Evolutionary conservation across 2,329 filamentous ascomycete genomes (phyloP).

Genomic region (Fusarium lyarnte): DNA sequence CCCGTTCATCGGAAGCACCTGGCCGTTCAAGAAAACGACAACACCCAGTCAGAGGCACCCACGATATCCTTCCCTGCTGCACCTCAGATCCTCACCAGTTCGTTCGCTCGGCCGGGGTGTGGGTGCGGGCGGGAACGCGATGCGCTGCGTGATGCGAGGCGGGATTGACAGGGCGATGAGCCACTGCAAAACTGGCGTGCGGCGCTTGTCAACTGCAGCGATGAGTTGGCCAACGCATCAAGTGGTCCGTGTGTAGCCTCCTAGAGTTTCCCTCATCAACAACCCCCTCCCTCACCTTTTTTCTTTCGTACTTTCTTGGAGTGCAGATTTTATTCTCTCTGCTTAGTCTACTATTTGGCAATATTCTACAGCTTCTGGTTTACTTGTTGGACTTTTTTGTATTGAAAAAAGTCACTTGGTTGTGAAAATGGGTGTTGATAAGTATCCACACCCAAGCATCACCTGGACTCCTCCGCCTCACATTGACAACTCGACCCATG

Average conservation of each 20-base stretch:
- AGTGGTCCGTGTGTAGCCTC: constrained; percentile 54
- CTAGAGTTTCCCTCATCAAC: constrained; percentile 43
- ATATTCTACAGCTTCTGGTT: neutral
- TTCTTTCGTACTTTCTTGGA: constrained; percentile 23
- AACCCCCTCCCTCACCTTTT: constrained; percentile 36
- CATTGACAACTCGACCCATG: constrained; percentile 32
- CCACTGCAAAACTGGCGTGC: constrained; percentile 37
- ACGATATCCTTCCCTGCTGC: constrained; percentile 32
- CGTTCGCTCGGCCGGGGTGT: constrained; percentile 29
- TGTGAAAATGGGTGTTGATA: constrained; percentile 22
- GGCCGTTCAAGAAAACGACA: constrained; percentile 24
- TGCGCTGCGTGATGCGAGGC: constrained; percentile 36
- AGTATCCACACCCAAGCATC: constrained; percentile 35
- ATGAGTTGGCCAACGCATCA: constrained; percentile 56
- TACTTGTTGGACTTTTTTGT: neutral
- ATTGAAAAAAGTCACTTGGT: neutral
- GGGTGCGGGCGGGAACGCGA: constrained; percentile 32
- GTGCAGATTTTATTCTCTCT: neutral
- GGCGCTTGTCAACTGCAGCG: constrained; percentile 54
- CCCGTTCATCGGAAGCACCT: constrained; percentile 34
- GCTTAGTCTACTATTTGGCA: neutral
- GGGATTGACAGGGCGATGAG: constrained; percentile 41
- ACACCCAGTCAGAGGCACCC: constrained; percentile 31
- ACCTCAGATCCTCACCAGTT: constrained; percentile 36
- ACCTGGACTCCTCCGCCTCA: constrained; percentile 33